A percentile compares a stretch with the other conserved stretches of the same genome.
phyloP scores from a whole-genome alignment of 176 grass and related monocot species.

The Eleusine coracana region DNA sequence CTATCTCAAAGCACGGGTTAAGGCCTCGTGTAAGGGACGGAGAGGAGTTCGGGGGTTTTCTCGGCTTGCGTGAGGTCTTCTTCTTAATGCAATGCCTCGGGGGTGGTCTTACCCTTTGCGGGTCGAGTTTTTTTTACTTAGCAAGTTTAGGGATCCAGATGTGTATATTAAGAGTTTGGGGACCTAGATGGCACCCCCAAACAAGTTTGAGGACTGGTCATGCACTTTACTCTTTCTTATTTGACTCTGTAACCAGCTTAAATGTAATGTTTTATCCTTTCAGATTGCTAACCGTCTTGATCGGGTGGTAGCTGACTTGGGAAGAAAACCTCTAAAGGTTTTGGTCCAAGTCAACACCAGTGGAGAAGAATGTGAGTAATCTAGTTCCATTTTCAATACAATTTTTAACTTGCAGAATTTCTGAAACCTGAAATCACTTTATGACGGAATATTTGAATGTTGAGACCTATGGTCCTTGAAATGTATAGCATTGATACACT shows the following conservation, averaged over 20 bases:
- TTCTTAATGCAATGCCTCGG: no score
- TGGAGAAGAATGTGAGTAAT: constrained; percentile 93
- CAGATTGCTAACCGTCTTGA: constrained; percentile 97
- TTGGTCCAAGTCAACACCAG: constrained; percentile 98
- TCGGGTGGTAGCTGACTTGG: constrained; percentile 78
- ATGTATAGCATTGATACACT: not conserved
- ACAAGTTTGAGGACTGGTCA: no score
- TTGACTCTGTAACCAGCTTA: constrained; percentile 8
- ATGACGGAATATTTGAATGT: not conserved
- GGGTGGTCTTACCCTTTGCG: no score
- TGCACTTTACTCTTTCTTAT: not conserved
- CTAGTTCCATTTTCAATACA: constrained; percentile 17
- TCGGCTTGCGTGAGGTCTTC: no score
- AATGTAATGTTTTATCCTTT: constrained; percentile 26
- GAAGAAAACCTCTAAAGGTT: constrained; percentile 88
- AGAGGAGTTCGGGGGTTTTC: no score
- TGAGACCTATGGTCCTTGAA: not conserved
- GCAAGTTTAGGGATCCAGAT: no score
- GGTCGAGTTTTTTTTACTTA: no score
- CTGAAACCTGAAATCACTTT: constrained; percentile 1
- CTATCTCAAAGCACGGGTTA: no score
- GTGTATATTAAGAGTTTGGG: no score
- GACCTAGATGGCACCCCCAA: no score
- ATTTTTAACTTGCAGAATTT: not conserved
- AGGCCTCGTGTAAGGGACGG: no score